Base-by-base conservation (phyloP, 164 flowering plant species). In the Pachysandra terminalis region DNA sequence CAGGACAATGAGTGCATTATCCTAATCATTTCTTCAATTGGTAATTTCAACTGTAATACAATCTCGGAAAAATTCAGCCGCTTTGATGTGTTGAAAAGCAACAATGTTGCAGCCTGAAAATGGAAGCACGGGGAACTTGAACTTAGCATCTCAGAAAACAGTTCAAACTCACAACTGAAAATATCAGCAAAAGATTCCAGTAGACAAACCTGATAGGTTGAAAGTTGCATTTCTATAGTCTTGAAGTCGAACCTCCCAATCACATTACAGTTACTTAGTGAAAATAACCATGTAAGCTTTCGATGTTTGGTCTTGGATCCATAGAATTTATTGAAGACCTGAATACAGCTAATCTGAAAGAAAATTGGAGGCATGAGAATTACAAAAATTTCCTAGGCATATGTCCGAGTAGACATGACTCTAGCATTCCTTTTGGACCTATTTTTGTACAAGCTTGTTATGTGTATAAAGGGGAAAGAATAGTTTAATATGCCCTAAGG, bases 191-290 rank as follows among this genome's bases (percentile, higher is more conserved):
- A n/a, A n/a, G n/a, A n/a, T n/a, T n/a, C n/a, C n/a, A n/a, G n/a
- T n/a, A n/a, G n/a, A n/a, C n/a, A n/a, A n/a, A n/a, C n/a, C n/a
- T 81, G 81, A 69, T 77, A 72, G 24, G 83, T 78, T 58, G 75
- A 54, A 16, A 80, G 69, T 54, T 68, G 56, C 54, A 80, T 54
- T 56, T 81, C 84, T 17, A 78, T 71, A 21, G 72, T 40, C 67
- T 76, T 81, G 8, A 62, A 55, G 0, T 75, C 77, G 68, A 81
- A 79, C 49, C 65, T 77, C 49, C 81, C 81, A 66, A 58, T 70
- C 19, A 81, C 24, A 66, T 79, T 68, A 71, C 84, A 81, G 19
- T 64, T 68, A 22, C 84, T 82, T 32, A 79, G 23, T 21, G 82
- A 74, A 67, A 77, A 77, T n/a, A 79, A 64, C 82, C 82, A 81